phyloP scores from a whole-genome alignment of 73 alveolate species.

The Stentor roeselii region DNA sequence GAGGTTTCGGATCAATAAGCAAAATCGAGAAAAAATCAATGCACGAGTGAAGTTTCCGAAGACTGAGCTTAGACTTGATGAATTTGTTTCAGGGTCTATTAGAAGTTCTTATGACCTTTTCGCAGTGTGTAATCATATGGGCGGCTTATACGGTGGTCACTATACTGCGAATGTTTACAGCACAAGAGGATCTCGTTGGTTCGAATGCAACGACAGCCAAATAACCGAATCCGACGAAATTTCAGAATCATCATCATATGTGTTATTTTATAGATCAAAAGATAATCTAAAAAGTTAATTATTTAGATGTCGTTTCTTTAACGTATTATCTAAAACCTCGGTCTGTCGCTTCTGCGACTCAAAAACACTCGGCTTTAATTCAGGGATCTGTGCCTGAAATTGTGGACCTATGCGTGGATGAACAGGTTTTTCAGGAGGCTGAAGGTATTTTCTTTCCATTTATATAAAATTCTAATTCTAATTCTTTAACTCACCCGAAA shows the following conservation, averaged over 20 bases:
- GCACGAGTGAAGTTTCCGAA: conserved; percentile 63
- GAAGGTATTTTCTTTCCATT: neutral
- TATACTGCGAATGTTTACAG: conserved; percentile 95
- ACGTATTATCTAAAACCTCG: neutral
- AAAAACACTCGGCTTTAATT: neutral
- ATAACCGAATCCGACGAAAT: conserved; percentile 32
- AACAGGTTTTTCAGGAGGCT: neutral
- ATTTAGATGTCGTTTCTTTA: neutral
- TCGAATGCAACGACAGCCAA: conserved; percentile 83
- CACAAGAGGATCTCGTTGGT: conserved; percentile 65
- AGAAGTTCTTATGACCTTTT: conserved; percentile 70
- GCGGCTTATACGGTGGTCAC: conserved; percentile 95
- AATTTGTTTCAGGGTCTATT: conserved; percentile 42
- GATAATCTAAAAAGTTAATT: neutral
- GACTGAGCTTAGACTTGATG: conserved; percentile 59
- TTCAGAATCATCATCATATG: conserved; percentile 17
- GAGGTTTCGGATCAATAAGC: conserved; percentile 68
- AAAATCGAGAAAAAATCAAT: conserved; percentile 64
- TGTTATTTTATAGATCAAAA: conserved; percentile 5
- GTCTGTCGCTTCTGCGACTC: neutral
- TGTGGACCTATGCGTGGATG: neutral
- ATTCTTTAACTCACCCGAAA: too few relatives aligned
- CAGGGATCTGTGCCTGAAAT: conserved; percentile 1
- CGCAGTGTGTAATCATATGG: conserved; percentile 97
- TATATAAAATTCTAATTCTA: too few relatives aligned